Evolutionary conservation across 2,329 filamentous ascomycete species (phyloP).

Genomic region (Clathrospora elynae): DNA sequence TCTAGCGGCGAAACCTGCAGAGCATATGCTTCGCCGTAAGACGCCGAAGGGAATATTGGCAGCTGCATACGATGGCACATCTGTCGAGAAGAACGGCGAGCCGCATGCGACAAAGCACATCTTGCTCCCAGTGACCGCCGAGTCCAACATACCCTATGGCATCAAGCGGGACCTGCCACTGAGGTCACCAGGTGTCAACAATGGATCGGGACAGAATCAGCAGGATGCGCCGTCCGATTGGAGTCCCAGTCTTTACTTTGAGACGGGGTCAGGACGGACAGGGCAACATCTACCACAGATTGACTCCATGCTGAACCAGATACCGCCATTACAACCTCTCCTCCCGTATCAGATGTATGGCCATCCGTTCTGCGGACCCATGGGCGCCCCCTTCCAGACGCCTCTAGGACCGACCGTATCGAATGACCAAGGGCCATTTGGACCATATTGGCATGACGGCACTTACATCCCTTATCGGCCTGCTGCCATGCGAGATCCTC

Average conservation of each 20-base stretch:
- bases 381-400: conserved; percentile 44
- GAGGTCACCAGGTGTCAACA: conserved; percentile 34
- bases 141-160: conserved; percentile 42
- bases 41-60: conserved; percentile 93
- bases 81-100: conserved; percentile 71
- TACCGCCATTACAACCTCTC: conserved; percentile 59
- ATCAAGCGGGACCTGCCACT: conserved; percentile 47
- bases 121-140: conserved; percentile 66
- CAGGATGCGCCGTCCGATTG: conserved; percentile 37
- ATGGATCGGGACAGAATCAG: conserved; percentile 21
- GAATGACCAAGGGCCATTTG: conserved; percentile 49
- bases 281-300: conserved; percentile 58
- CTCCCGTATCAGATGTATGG: conserved; percentile 58
- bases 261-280: conserved; percentile 41
- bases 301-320: conserved; percentile 66
- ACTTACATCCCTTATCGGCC: conserved; percentile 49
- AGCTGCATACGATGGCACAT: conserved; percentile 86
- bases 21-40: conserved; percentile 86
- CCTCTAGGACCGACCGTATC: conserved; percentile 48
- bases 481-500: conserved; percentile 49
- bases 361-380: conserved; percentile 37
- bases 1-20: conserved; percentile 50
- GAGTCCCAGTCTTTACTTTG: conserved; percentile 46
- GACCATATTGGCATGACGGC: conserved; percentile 51
- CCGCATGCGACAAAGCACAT: conserved; percentile 84